phyloP scores from a whole-genome alignment of 352 stramenopile species.

The Globisporangium mamillatum region DNA sequence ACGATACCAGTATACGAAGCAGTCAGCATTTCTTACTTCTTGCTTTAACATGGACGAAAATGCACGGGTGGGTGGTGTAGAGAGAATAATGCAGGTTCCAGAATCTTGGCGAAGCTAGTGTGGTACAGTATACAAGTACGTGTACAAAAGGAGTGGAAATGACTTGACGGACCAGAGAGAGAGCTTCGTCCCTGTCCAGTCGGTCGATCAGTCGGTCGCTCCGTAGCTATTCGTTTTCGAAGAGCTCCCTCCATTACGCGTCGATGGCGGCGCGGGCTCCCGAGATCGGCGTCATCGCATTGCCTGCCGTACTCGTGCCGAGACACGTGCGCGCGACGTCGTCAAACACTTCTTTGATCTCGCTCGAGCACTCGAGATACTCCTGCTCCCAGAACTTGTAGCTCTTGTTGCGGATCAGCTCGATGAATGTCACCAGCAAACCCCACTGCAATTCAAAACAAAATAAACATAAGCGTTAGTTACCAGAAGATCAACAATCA shows the following conservation, averaged over 20 bases:
- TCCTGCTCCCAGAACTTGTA: constrained; percentile 99
- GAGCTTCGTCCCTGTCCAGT: not conserved
- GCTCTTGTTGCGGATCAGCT: constrained; percentile 99
- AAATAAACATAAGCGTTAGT: constrained; percentile 8
- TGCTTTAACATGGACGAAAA: not conserved
- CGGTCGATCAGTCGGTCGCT: not conserved
- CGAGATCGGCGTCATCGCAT: constrained; percentile 22
- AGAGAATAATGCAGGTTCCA: not conserved
- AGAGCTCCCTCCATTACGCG: constrained; percentile 4
- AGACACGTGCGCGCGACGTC: constrained; percentile 95
- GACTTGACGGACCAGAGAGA: not conserved
- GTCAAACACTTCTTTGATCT: constrained; percentile 99
- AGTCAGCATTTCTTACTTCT: not conserved
- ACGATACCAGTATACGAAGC: not conserved
- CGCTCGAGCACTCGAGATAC: constrained; percentile 97
- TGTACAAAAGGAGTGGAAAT: not conserved
- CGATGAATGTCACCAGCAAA: constrained; percentile 98
- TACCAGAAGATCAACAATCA: not conserved
- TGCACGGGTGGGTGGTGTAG: not conserved
- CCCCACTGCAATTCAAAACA: constrained; percentile 74
- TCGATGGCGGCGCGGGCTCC: not conserved
- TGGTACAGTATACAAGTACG: constrained; percentile 4
- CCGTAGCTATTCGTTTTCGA: not conserved
- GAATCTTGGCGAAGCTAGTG: constrained; percentile 3
- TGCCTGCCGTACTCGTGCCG: constrained; percentile 37